Conservation (phyloP, 2,329 filamentous ascomycete genomes). For the Ceratocystis harringtonii region DNA sequence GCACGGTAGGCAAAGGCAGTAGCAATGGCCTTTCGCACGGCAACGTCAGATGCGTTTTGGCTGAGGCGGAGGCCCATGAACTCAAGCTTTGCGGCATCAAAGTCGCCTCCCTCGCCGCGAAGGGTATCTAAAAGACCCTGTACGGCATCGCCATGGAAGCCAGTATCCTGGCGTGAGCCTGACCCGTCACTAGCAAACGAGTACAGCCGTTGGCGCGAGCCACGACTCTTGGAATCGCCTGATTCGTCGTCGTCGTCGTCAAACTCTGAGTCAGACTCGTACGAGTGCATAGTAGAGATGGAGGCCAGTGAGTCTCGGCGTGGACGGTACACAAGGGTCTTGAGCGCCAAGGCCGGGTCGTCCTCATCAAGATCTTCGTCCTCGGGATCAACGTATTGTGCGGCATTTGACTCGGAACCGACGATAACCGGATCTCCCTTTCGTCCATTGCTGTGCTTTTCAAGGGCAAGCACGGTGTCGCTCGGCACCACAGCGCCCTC, state of each 20-base stretch:
- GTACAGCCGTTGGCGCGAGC: constrained; percentile 50
- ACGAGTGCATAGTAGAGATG: constrained; percentile 35
- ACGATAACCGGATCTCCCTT: constrained; percentile 32
- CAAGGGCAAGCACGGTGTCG: constrained; percentile 23
- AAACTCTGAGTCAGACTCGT: constrained; percentile 47
- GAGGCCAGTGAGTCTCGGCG: constrained; percentile 38
- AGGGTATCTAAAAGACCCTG: constrained; percentile 76
- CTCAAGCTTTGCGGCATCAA: constrained; percentile 71
- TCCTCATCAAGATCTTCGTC: constrained; percentile 36
- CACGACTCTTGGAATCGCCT: constrained; percentile 34
- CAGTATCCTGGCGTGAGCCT: constrained; percentile 36
- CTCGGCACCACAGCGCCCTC: constrained; percentile 38
- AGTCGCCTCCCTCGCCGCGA: constrained; percentile 58
- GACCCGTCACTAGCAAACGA: constrained; percentile 63
- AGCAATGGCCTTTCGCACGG: constrained; percentile 75
- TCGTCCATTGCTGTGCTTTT: constrained; percentile 17
- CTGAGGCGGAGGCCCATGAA: constrained; percentile 86
- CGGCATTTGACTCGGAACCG: constrained; percentile 36
- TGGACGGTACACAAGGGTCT: constrained; percentile 39
- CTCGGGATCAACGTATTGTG: constrained; percentile 32
- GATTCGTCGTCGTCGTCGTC: constrained; percentile 36
- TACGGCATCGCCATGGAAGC: constrained; percentile 80
- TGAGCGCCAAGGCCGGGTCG: constrained; percentile 38
- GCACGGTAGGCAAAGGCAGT: constrained; percentile 73
- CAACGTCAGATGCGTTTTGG: constrained; percentile 75